A percentile compares a stretch with the other conserved stretches of the same genome.
Evolutionary conservation across 768 basidiomycete species (phyloP).

Genomic region (Tulasnella sp.): DNA sequence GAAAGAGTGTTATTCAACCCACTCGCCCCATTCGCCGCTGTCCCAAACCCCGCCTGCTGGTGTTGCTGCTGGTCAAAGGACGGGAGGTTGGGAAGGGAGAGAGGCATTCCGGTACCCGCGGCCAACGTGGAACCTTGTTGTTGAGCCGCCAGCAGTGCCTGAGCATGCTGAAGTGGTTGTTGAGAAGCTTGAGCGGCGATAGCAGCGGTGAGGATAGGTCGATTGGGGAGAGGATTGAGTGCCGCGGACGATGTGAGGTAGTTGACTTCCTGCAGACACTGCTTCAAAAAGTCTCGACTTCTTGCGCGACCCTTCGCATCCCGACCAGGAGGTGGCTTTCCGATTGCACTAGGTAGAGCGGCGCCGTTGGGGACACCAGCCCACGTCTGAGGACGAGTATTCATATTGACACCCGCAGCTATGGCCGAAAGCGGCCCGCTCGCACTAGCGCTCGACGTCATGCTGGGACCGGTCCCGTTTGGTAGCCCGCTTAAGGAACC

Average conservation of each 20-base stretch:
- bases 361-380: slow-evolving; percentile 10
- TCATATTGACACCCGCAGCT: background rate
- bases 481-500: slow-evolving; percentile 27
- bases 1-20: slow-evolving; percentile 56
- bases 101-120: slow-evolving; percentile 4
- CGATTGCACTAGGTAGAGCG: slow-evolving; percentile 13
- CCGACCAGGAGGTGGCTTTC: slow-evolving; percentile 62
- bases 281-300: slow-evolving; percentile 94
- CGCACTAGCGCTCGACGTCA: slow-evolving; percentile 8
- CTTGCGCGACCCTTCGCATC: slow-evolving; percentile 94
- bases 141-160: slow-evolving; percentile 9
- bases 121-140: slow-evolving; percentile 5
- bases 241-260: slow-evolving; percentile 96
- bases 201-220: slow-evolving; percentile 40
- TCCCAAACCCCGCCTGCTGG: slow-evolving; percentile 7
- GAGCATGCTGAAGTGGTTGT: slow-evolving; percentile 39
- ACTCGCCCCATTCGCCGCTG: background rate
- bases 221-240: slow-evolving; percentile 89
- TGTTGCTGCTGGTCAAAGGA: slow-evolving; percentile 9
- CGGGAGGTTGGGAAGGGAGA: slow-evolving; percentile 11
- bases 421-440: background rate
- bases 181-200: slow-evolving; percentile 2
- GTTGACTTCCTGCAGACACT: slow-evolving; percentile 97
- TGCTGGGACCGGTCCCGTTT: slow-evolving; percentile 36
- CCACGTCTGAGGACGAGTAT: slow-evolving; percentile 12